Evolutionary conservation across 1,284 basidiomycete species (phyloP), one percentile per base, ranked within the genome.

Genomic region (Xerocomus nothofagi): DNA sequence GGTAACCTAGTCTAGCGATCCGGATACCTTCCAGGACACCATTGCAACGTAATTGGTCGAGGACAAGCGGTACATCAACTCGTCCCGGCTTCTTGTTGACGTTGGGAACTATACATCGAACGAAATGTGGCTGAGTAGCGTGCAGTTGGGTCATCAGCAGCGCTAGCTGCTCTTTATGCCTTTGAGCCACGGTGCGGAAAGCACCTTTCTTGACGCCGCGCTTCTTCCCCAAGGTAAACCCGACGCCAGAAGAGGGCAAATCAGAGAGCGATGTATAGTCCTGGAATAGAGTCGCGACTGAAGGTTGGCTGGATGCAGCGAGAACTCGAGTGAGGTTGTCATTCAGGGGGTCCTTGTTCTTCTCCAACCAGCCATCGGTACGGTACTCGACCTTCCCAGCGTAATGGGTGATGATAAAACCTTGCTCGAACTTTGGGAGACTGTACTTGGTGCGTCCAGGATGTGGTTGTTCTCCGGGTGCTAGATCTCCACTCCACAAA

Each of bases 301-400:
- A 93, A 30, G 82, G 81, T 59, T 98, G 88, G 2, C 83, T 79
- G 2, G 96, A 97, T 14, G 81, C 78, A 1, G 93, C 86, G 21
- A 99, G 79, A 33, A 99, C 86, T 15, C 93, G 85, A 0, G 93
- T 93, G 34, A 99, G 79, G 65, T 98, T 96, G 67, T 98, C 95
- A 69, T 99, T 98, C 56, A 99, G 76, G 0, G 97, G 97, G 64
- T 99, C 97, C 73, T 98, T 98, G 79, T 99, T 99, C 84, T 99
- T 99, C 75, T 97, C 94, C 54, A 99, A 76, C 97, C 97, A 99
- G 9, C 93, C 91, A 33, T 94, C 88, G 1, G 96, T 98, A 39
- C 88, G 81, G 63, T 99, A 99, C 65, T 98, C 95, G 62, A 99
- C 97, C 54, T 88, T 88, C 41, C 94, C 97, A 0, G 97, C 97